phyloP scores from a whole-genome alignment of 1,139 yeast species.

The Geotrichum cucujoidarum region DNA sequence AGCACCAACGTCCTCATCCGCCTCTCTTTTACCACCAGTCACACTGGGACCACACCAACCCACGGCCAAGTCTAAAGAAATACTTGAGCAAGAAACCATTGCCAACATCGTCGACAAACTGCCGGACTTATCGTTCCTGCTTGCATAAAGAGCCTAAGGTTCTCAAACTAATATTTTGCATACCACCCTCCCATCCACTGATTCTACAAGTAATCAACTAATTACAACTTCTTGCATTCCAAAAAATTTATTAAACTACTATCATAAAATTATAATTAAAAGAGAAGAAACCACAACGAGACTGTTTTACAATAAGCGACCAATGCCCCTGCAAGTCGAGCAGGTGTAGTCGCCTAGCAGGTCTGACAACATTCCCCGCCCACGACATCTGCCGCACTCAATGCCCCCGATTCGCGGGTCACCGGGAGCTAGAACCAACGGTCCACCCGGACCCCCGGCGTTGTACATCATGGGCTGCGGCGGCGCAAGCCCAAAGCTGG shows the following conservation, averaged over 20 bases:
- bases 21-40: constrained; percentile 6
- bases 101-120: constrained; percentile 25
- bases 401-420: constrained; percentile 60
- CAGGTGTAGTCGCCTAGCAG: constrained; percentile 29
- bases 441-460: background rate
- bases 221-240: background rate
- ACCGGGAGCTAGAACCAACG: constrained; percentile 10
- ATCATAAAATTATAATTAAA: no score
- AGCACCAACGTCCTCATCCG: constrained; percentile 2
- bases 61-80: constrained; percentile 19
- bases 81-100: constrained; percentile 24
- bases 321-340: constrained; percentile 58
- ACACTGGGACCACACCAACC: constrained; percentile 24
- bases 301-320: constrained; percentile 41
- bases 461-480: background rate
- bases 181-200: background rate
- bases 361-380: constrained; percentile 52
- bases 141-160: constrained; percentile 5
- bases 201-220: background rate
- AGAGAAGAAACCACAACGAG: background rate
- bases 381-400: constrained; percentile 73
- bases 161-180: background rate
- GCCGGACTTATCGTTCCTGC: constrained; percentile 29
- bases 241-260: background rate
- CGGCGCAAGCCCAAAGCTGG: background rate